Evolutionary conservation across 768 basidiomycete species (phyloP), one percentile per base, ranked within the genome.

Genomic region (Boletus insuetus): DNA sequence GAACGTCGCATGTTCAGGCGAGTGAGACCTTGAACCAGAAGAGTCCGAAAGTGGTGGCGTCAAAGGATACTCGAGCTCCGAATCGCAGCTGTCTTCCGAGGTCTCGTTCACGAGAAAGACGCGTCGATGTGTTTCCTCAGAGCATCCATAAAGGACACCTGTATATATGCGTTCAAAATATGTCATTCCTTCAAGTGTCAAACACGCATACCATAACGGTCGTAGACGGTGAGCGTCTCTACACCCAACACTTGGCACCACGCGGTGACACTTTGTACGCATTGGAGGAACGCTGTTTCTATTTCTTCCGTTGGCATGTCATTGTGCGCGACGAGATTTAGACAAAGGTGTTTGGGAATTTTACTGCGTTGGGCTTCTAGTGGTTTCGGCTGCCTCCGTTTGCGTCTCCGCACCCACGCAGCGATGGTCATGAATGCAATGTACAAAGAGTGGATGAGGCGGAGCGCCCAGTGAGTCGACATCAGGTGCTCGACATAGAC

Each of bases 21-120:
- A 85, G 24, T 83, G 72, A 29, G 84, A 77, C 53, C 84, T 76
- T 12, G 88, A 88, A 24, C 80, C 82, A 24, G 86, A 83, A 62
- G 78, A 79, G 66, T 89, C 89, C 9, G 89, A 91, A 17, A 80
- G 73, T 4, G 89, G 90, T n/a, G 89, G 90, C 0, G 89, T 91
- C 42, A 82, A 74, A 39, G 89, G 90, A 67, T 84, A 90, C 63
- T 84, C 81, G 4, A 80, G 69, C 52, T 88, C 86, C 19, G 82
- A 81, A 53, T 79, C 80, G 51, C 75, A 74, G 19, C 72, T 73
- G 31, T 77, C 71, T 51, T 58, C 60, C 31, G 37, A 62, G 45
- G 34, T 46, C 51, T 67, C 69, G 49, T 60, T 54, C 53, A 55
- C 44, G 9, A 58, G 44, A 51, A 72, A 65, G 47, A 80, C 62